Evolutionary conservation across 306 rosid species (phyloP).

Genomic region (Gastrolobium bilobum): DNA sequence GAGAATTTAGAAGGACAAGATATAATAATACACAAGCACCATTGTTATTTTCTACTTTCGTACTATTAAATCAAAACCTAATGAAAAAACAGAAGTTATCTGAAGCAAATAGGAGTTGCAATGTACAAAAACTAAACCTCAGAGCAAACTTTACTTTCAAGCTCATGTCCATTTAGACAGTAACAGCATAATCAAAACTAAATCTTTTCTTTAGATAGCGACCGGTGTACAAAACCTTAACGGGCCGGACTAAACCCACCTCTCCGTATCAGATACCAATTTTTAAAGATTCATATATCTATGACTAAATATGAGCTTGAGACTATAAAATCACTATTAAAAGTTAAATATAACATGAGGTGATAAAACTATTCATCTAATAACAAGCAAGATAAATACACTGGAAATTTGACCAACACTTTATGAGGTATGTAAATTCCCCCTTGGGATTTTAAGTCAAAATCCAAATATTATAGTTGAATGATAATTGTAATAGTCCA

Average conservation of each 20-base stretch:
- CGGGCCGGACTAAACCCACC: too few species aligned
- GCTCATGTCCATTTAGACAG: slow-evolving; percentile 13
- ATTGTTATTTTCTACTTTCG: slow-evolving; percentile 7
- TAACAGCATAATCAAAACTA: not conserved
- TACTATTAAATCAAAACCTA: not conserved
- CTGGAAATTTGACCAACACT: not conserved
- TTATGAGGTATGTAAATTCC: not conserved
- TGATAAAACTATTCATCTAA: slow-evolving; percentile 16
- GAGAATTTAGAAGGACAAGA: not conserved
- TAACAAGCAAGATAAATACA: slow-evolving; percentile 7
- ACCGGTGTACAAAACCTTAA: too few species aligned
- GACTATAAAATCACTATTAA: not conserved
- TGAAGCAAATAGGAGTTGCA: slow-evolving; percentile 17
- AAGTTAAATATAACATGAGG: not conserved
- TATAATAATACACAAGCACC: not conserved
- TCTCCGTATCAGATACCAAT: not conserved
- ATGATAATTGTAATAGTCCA: slow-evolving; percentile 31
- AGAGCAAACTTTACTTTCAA: not conserved
- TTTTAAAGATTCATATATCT: slow-evolving; percentile 17
- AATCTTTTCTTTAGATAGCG: not conserved
- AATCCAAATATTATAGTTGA: slow-evolving; percentile 1
- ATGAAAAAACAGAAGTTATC: slow-evolving; percentile 9
- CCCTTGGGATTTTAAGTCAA: not conserved
- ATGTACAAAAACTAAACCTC: not conserved
- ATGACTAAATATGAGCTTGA: not conserved